Conservation (phyloP, 2,329 filamentous ascomycete species). For the Xylariales sp. region DNA sequence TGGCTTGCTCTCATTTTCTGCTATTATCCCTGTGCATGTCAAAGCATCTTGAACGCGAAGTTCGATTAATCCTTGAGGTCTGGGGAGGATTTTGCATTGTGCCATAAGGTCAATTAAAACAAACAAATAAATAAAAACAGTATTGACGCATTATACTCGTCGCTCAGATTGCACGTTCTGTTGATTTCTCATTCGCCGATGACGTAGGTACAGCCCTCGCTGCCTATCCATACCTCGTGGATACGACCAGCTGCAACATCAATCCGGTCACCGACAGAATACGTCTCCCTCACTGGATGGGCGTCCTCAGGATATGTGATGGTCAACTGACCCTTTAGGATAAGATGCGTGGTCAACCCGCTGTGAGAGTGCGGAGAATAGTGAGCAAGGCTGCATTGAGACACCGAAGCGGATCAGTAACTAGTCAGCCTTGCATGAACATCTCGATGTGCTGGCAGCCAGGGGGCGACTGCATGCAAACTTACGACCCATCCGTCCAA, state of each 20-base stretch:
- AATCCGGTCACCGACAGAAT: constrained; percentile 55
- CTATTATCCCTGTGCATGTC: too few species aligned
- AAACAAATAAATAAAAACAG: too few species aligned
- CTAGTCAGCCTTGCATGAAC: constrained; percentile 11
- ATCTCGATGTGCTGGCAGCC: not conserved
- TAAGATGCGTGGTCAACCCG: constrained; percentile 64
- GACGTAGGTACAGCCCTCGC: constrained; percentile 63
- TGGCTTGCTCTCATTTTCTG: too few species aligned
- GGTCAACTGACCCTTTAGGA: constrained; percentile 60
- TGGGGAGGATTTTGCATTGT: too few species aligned
- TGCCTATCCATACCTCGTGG: constrained; percentile 68
- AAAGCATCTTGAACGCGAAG: too few species aligned
- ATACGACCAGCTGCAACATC: constrained; percentile 60
- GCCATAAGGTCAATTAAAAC: too few species aligned
- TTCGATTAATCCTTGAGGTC: too few species aligned
- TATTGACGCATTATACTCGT: too few species aligned
- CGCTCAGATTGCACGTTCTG: too few species aligned
- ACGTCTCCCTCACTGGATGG: constrained; percentile 50
- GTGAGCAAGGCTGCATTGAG: constrained; percentile 53
- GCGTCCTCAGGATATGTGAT: constrained; percentile 62
- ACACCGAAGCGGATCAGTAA: too few species aligned
- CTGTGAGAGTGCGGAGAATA: constrained; percentile 65
- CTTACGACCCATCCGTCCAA: constrained; percentile 67
- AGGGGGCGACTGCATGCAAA: too few species aligned
- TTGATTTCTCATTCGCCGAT: constrained; percentile 59